Percentiles rank a stretch among this genome's conserved stretches.
These are phyloP conservation scores for Thalassiosira profunda DNA, from an alignment of 108 stramenopile species.

Conservation along the genomic window DNA sequence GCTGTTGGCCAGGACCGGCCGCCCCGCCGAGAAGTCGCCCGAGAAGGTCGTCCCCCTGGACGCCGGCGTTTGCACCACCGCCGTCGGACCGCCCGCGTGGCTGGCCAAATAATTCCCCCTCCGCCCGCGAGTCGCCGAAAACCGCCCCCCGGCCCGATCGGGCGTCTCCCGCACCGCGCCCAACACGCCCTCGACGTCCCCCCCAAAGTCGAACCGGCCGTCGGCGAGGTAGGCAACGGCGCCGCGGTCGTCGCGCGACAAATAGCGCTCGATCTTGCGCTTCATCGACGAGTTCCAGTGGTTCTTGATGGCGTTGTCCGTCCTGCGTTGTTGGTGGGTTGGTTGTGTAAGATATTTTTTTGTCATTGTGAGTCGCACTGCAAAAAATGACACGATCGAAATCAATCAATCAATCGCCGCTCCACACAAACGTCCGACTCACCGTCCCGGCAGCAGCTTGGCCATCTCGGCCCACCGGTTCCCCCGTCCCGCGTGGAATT, in stretches of 20 bases:
- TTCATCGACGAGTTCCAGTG: slow-evolving; percentile 96
- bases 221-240: slow-evolving; percentile 70
- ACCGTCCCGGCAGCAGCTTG: slow-evolving; percentile 86
- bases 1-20: slow-evolving; percentile 14
- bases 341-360: background rate
- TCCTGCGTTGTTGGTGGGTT: slow-evolving; percentile 57
- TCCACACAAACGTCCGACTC: slow-evolving; percentile 21
- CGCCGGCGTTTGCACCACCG: slow-evolving; percentile 2
- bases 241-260: slow-evolving; percentile 57
- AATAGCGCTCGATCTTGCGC: slow-evolving; percentile 78
- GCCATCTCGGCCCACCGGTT: slow-evolving; percentile 94
- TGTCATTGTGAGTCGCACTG: too few species aligned
- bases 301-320: slow-evolving; percentile 99
- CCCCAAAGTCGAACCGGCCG: slow-evolving; percentile 87
- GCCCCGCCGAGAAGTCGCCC: slow-evolving; percentile 3
- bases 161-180: slow-evolving; percentile 68
- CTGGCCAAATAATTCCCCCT: background rate
- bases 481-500: slow-evolving; percentile 67
- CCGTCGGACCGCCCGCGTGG: background rate
- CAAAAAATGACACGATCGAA: background rate
- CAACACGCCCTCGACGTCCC: slow-evolving; percentile 86
- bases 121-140: background rate
- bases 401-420: background rate
- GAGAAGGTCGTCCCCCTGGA: slow-evolving; percentile 10
- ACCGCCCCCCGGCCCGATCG: slow-evolving; percentile 2